Base-by-base conservation (phyloP, 257 asterid genomes). In the Solanum gracilifrons region DNA sequence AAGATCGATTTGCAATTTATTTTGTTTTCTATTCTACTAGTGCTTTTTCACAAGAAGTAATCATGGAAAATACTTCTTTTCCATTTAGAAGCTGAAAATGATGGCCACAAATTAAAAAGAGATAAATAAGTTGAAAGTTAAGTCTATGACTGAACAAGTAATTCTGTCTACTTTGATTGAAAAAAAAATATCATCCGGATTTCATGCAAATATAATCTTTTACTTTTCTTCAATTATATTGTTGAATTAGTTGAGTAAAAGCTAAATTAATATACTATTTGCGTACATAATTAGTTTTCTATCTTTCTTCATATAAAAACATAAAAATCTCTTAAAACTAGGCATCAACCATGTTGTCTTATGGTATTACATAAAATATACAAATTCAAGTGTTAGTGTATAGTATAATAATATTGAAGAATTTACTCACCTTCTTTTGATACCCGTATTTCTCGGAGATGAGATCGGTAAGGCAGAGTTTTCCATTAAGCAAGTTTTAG, bases 391-490 rank as follows among this genome's bases (percentile, higher is more conserved):
- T 6, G 8, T 68, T 46, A 68, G 23, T 6, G 8, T 68, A 13
- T 69, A 69, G 71, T 37, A 39, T 36, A 74, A 36, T 35, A 48
- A 76, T 43, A 55, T 73, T 9, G 73, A 39, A 62, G 25, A 25
- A 89, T 33, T 71, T 27, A 43, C 91, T 90, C 86, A 95, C 99
- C 99, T 97, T 92, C 99, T 90, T 88, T 96, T 94, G 93, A 94
- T 93, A 83, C 93, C 98, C 98, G 98, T 87, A 92, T 93, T 97
- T 93, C 94, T 93, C 95, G 98, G 99, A 90, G 98, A 91, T 64
- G 99, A 93, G 98, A 95, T 97, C 98, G 94, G 98, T 87, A 93
- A 64, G 25, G 88, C 91, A 39, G 93, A 87, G 88, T 89, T 92
- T 74, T 92, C 95, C 79, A 90, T 80, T 88, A 91, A 87, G 88